Evolutionary conservation across 2,329 filamentous ascomycete species (phyloP).

Genomic region (Colletotrichum chlorophyti): DNA sequence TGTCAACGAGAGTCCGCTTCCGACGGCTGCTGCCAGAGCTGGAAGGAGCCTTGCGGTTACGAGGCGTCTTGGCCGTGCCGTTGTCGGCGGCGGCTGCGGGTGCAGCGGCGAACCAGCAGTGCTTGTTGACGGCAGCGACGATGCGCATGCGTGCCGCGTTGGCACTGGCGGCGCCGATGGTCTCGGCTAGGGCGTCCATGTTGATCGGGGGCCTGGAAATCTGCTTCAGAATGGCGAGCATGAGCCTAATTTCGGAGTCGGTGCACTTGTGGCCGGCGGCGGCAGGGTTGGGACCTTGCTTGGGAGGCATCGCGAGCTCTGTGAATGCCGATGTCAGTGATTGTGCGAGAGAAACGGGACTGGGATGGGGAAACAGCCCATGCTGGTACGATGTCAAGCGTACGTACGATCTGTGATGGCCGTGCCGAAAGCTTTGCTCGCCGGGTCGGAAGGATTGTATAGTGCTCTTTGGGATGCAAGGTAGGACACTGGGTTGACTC

Average conservation of each 20-base stretch:
- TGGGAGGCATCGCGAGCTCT: slow-evolving; percentile 8
- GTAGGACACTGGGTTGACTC: too few species aligned
- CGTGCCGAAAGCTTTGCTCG: too few species aligned
- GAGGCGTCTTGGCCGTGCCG: neutral
- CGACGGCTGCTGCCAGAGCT: neutral
- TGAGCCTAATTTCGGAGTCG: neutral
- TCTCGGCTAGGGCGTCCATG: neutral
- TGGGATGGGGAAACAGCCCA: too few species aligned
- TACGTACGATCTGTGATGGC: too few species aligned
- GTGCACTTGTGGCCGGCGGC: neutral
- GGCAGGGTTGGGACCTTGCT: neutral
- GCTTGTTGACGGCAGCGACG: neutral
- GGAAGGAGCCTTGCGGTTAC: neutral
- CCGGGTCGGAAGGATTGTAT: too few species aligned
- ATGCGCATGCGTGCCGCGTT: slow-evolving; percentile 14
- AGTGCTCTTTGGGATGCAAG: too few species aligned
- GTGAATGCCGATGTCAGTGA: too few species aligned
- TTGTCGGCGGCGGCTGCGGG: neutral
- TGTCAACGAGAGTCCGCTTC: neutral
- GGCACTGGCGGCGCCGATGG: slow-evolving; percentile 4
- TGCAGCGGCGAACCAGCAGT: slow-evolving; percentile 2
- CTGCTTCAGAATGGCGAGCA: neutral
- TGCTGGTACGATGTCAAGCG: too few species aligned
- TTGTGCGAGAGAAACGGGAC: too few species aligned
- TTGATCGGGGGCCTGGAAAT: neutral